Percentiles rank a stretch among this genome's conserved stretches.
Evolutionary conservation across 2,329 filamentous ascomycete species (phyloP).

Genomic region (Fusarium subtropicale): DNA sequence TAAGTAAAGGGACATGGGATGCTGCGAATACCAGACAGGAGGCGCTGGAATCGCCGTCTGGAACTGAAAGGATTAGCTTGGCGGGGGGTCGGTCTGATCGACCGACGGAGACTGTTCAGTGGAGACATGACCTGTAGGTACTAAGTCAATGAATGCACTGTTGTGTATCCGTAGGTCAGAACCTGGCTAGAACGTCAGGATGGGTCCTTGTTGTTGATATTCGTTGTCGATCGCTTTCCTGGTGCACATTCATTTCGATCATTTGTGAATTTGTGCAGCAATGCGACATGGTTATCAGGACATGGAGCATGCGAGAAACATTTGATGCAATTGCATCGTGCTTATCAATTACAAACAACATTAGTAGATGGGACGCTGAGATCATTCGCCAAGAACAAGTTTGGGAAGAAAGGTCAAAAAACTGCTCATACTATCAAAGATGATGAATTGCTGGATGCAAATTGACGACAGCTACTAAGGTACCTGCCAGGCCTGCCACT

Average conservation of each 20-base stretch:
- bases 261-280: not conserved
- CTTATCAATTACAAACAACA: not conserved
- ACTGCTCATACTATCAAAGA: not conserved
- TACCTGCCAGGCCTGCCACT: not conserved
- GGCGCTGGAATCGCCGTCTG: constrained; percentile 30
- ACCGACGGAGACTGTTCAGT: constrained; percentile 33
- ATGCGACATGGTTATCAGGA: not conserved
- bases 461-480: not conserved
- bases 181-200: constrained; percentile 27
- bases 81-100: constrained; percentile 44
- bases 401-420: not conserved
- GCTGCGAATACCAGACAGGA: constrained; percentile 5
- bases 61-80: constrained; percentile 33
- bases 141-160: not conserved
- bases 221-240: constrained; percentile 28
- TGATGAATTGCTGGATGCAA: not conserved
- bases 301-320: not conserved
- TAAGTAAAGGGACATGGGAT: not conserved
- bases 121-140: constrained; percentile 6
- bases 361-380: not conserved
- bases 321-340: not conserved
- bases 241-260: not conserved
- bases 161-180: constrained; percentile 8
- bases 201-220: constrained; percentile 18
- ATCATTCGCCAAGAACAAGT: not conserved